Evolutionary conservation across 148 eudicot genomes (phyloP).

Genomic region (Rhododendron ferrugineum): DNA sequence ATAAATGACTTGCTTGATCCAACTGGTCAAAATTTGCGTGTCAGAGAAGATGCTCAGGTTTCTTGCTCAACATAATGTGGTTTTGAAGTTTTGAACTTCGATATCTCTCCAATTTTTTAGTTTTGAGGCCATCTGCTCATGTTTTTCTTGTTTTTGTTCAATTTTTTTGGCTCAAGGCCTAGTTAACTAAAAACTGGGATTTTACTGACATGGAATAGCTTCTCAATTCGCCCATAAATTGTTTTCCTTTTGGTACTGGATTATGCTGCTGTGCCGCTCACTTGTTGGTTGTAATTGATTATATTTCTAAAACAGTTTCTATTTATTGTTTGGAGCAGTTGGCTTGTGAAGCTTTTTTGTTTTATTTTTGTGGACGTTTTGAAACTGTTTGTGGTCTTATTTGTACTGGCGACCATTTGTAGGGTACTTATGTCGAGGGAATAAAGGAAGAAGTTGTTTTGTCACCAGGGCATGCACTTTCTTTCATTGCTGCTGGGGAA

Average conservation of each 20-base stretch:
- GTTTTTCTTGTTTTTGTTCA: background rate
- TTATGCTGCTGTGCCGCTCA: background rate
- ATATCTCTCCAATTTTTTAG: background rate
- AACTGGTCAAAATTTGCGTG: constrained; percentile 94
- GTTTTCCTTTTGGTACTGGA: background rate
- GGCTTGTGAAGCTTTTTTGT: background rate
- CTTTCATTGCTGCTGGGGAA: constrained; percentile 99
- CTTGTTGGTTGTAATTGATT: background rate
- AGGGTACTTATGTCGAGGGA: constrained; percentile 99
- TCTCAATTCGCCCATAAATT: background rate
- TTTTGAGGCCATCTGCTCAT: background rate
- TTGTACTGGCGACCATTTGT: constrained; percentile 10
- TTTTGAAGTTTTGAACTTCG: background rate
- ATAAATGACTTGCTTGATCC: constrained; percentile 98
- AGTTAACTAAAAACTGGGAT: background rate
- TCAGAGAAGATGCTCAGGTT: constrained; percentile 98
- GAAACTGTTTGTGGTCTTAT: background rate
- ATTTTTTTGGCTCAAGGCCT: background rate
- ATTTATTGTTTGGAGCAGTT: background rate
- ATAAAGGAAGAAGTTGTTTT: constrained; percentile 98
- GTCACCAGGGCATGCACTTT: constrained; percentile 97
- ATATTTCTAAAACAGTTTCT: background rate
- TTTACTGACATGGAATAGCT: background rate
- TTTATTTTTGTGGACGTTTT: background rate
- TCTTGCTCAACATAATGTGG: background rate